Conservation (phyloP, 768 basidiomycete genomes). For the Calocybe cyanea region DNA sequence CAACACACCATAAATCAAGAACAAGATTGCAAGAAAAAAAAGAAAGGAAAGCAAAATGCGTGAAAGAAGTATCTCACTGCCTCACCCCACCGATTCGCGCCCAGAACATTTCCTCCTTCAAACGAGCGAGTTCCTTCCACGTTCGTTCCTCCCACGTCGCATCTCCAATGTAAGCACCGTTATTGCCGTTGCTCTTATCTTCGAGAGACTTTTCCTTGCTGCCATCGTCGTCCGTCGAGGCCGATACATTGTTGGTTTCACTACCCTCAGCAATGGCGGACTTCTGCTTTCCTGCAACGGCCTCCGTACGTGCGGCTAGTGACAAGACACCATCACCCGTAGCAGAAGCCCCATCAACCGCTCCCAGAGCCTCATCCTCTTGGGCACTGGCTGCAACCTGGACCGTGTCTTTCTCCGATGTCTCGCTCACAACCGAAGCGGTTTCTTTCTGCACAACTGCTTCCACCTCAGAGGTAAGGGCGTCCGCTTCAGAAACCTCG, state of each 20-base stretch:
- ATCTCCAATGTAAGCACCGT: conserved; percentile 53
- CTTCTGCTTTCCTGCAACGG: background rate
- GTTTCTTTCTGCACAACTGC: no score
- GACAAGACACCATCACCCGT: background rate
- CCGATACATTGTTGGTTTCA: background rate
- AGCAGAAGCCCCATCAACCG: no score
- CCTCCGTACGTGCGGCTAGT: background rate
- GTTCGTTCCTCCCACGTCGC: conserved; percentile 82
- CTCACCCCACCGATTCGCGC: conserved; percentile 62
- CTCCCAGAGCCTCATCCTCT: no score
- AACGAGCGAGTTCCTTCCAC: conserved; percentile 71
- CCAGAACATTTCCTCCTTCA: conserved; percentile 87
- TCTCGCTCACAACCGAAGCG: no score
- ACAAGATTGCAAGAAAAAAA: no score
- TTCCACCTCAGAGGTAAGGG: no score
- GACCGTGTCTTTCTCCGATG: no score
- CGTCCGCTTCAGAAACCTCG: no score
- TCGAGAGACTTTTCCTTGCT: conserved; percentile 8
- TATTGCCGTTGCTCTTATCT: conserved; percentile 22
- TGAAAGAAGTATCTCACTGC: conserved; percentile 17
- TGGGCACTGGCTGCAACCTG: no score
- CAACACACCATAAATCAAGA: no score
- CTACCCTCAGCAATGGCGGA: background rate
- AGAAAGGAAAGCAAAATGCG: no score
- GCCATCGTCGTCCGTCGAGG: background rate